Conservation (phyloP, 176 grass and related monocot species). For the Oropetium thomaeum region DNA sequence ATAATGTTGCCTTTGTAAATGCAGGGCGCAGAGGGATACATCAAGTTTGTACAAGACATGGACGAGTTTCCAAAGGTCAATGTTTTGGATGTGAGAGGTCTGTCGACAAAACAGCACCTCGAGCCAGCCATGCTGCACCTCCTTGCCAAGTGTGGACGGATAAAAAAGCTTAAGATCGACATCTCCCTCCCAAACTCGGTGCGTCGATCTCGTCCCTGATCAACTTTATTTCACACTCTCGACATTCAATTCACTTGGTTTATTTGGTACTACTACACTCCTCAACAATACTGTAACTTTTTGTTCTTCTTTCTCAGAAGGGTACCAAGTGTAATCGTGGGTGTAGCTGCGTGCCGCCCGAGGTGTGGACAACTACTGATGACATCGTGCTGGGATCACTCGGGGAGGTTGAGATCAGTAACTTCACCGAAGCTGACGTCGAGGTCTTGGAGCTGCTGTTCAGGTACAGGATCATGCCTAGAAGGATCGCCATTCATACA, state of each 20-base stretch:
- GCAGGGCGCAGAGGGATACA: neutral
- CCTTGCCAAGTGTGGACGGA: neutral
- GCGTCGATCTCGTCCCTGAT: neutral
- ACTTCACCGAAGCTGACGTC: neutral
- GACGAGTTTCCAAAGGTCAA: neutral
- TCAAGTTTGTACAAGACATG: neutral
- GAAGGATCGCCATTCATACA: neutral
- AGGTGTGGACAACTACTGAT: neutral
- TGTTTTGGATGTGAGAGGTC: neutral
- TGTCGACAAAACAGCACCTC: neutral
- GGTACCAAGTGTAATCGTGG: neutral
- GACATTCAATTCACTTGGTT: neutral
- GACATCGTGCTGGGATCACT: neutral
- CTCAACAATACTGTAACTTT: no score
- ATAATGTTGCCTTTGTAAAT: neutral
- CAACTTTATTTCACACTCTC: neutral
- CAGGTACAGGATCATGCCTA: neutral
- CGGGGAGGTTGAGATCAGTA: constrained; percentile 14
- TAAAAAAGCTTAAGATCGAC: constrained; percentile 3
- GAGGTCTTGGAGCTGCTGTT: constrained; percentile 2
- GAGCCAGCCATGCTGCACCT: constrained; percentile 1
- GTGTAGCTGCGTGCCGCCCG: neutral
- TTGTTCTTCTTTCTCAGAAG: neutral
- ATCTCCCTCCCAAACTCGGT: neutral
- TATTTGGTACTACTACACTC: no score